Evolutionary conservation across 2,329 filamentous ascomycete species (phyloP), one percentile per base, ranked within the genome.

Genomic region (Fusarium liriodendri): DNA sequence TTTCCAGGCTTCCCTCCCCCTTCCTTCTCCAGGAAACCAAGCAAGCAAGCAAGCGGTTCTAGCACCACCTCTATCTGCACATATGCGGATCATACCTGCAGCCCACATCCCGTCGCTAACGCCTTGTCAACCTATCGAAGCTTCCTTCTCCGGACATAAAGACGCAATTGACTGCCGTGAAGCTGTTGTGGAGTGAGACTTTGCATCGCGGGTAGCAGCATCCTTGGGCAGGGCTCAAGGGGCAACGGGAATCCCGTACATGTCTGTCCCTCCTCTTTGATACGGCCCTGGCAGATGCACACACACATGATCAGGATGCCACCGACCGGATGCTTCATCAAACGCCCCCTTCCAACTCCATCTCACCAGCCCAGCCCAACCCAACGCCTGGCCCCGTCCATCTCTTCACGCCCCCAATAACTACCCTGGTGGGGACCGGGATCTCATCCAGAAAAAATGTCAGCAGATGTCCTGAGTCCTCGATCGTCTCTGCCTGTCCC

Each of bases 11-110:
- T 61, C 47, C 64, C 64, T 33, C 55, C 42, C n/a, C 45, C 45
- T 45, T 25, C 50, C 61, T 54, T 58, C 50, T 47, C 66, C 62
- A 64, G 54, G 42, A 47, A 61, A 45, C n/a, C 40, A 25, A 50
- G 45, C 45, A 50, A 50, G 45, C 22, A 50, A 50, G 45, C 45
- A 50, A n/a, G 62, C 60, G 54, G 50, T 63, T 70, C 57, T 59
- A 72, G 59, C 73, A 73, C 76, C 69, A 69, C 64, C 58, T 67
- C 74, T 65, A 65, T 70, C 70, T 77, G 77, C 73, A 79, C 74
- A 78, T 81, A 82, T 82, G 81, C 80, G 80, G 74, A 80, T 80
- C 81, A 82, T 82, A 81, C 80, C 47, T 82, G 79, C 81, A 80
- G 78, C 75, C 68, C 65, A 71, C 73, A 69, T 67, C 73, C 69